These are phyloP conservation scores for Combretum micranthum DNA, from an alignment of 345 rosid species.

Conservation along the genomic window DNA sequence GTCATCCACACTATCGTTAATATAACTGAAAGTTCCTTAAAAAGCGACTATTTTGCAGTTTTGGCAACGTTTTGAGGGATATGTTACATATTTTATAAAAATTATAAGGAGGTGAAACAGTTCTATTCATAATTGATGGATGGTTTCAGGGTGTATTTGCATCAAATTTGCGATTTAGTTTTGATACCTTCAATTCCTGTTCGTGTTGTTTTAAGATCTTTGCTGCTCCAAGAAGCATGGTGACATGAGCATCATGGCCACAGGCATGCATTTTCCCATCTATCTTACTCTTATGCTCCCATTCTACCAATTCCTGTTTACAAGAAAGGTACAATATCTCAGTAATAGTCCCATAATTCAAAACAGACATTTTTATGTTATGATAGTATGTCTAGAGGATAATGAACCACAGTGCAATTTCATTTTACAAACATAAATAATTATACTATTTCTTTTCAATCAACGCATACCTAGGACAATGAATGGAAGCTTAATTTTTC, in stretches of 20 bases:
- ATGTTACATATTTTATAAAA: too few relatives aligned
- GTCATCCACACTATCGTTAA: too few relatives aligned
- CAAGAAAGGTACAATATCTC: background rate
- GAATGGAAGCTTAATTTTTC: too few relatives aligned
- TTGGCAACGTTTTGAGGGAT: too few relatives aligned
- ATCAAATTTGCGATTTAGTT: background rate
- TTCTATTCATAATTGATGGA: background rate
- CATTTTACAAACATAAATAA: too few relatives aligned
- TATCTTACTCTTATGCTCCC: constrained; percentile 23
- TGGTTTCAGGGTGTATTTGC: background rate
- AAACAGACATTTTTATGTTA: background rate
- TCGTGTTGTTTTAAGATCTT: constrained; percentile 38
- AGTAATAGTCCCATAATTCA: background rate
- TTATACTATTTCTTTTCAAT: too few relatives aligned
- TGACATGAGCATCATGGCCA: constrained; percentile 18
- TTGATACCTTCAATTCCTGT: constrained; percentile 28
- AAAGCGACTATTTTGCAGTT: too few relatives aligned
- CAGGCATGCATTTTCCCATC: constrained; percentile 22
- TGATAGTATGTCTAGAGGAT: too few relatives aligned
- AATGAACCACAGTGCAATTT: too few relatives aligned
- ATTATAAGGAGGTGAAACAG: too few relatives aligned
- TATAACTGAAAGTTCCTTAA: too few relatives aligned
- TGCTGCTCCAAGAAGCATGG: constrained; percentile 35
- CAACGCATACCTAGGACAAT: too few relatives aligned
- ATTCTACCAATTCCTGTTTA: constrained; percentile 29